Evolutionary conservation across 2,329 filamentous ascomycete species (phyloP), one percentile per base, ranked within the genome.

Genomic region (Ophiostoma populinum): DNA sequence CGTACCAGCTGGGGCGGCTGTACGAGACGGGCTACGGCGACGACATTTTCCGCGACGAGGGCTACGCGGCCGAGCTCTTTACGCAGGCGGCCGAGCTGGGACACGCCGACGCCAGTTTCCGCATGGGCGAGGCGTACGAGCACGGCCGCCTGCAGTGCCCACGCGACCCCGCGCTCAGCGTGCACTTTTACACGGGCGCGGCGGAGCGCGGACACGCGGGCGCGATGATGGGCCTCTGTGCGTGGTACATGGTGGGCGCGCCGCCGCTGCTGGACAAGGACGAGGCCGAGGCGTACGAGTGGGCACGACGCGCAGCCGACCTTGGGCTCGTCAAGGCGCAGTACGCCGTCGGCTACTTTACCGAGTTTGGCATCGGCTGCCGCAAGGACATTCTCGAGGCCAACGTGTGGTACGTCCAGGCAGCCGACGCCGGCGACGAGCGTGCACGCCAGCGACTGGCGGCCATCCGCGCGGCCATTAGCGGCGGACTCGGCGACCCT

Each of bases 211-310:
- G 82, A 1, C 80, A 94, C 49, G 66, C 85, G 0, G 69, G 75
- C 32, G 87, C 85, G 32, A 95, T 95, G 85, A 93, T 98, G 86
- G 87, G 87, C 5, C 64, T 98, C 7, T 98, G 90, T 56, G 90
- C 90, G 9, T 98, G 90, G 90, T 98, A 95, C 55, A 80, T 95
- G 67, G 80, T 95, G 26, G 90, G 90, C 9, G 90, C 90, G 2
- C 80, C 86, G 45, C 85, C 86, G 0, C 74, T 95, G 11, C 59
- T 98, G 16, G 86, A 93, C 41, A 93, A 90, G 56, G 87, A 98
- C 48, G 87, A 95, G 54, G 78, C 79, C 46, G 90, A 98, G 55
- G 90, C 90, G 8, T 95, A 92, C 49, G 86, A 93, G 53, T 98
- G 90, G 90, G 86, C 90, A 12, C 75, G 74, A 48, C 75, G 77